These are phyloP conservation scores for Naematelia encephala DNA, from an alignment of 768 basidiomycete species.

Conservation along the genomic window DNA sequence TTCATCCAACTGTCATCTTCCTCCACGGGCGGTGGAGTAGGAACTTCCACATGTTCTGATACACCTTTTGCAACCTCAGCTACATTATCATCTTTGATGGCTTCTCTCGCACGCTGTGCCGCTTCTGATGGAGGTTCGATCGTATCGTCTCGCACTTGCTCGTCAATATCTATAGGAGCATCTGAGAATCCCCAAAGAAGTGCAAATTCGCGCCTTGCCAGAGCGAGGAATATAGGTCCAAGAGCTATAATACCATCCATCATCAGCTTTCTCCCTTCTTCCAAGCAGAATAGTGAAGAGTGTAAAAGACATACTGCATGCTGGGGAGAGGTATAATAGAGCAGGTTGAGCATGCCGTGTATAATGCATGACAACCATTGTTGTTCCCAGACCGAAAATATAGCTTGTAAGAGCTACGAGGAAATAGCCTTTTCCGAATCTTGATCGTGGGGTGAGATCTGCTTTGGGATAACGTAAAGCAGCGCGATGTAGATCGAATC, in stretches of 20 bases:
- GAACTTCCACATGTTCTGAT: neutral
- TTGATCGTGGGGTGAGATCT: constrained; percentile 39
- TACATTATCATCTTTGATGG: constrained; percentile 7
- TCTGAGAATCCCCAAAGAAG: constrained; percentile 73
- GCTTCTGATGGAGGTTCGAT: constrained; percentile 37
- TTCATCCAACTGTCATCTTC: constrained; percentile 48
- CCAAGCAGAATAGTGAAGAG: neutral
- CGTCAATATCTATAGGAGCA: constrained; percentile 48
- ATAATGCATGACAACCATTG: constrained; percentile 81
- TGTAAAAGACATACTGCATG: constrained; percentile 41
- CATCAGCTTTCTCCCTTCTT: too few species aligned
- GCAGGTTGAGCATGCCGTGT: constrained; percentile 81
- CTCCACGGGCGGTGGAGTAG: too few species aligned
- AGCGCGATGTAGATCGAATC: constrained; percentile 62
- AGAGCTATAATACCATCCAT: constrained; percentile 55
- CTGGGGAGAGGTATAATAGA: constrained; percentile 73
- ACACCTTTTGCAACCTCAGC: neutral
- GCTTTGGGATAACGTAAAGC: constrained; percentile 20
- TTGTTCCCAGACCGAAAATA: constrained; percentile 64
- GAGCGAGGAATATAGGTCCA: constrained; percentile 63
- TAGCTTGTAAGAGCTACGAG: constrained; percentile 67
- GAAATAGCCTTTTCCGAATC: constrained; percentile 73
- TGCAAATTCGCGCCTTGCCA: constrained; percentile 64
- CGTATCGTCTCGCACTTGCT: constrained; percentile 29
- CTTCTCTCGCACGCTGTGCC: constrained; percentile 28